A percentile compares a stretch with the other conserved stretches of the same genome.
Evolutionary conservation across 2,329 filamentous ascomycete genomes (phyloP).

Genomic region (Cladorrhinum sp.): DNA sequence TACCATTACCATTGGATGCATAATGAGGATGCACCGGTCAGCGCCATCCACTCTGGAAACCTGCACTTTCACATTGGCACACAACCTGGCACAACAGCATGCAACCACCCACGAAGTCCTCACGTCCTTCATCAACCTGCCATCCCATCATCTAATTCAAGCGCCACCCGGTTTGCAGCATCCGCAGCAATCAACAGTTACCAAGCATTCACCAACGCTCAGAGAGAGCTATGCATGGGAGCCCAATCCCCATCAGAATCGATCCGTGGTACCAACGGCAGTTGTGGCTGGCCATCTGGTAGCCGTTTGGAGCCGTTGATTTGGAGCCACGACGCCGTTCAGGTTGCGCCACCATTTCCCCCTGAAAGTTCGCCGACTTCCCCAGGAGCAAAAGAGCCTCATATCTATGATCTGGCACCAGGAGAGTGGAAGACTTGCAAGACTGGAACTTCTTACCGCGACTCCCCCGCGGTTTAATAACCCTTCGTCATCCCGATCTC

Average conservation of each 20-base stretch:
- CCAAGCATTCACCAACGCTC: background rate
- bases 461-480: background rate
- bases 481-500: background rate
- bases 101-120: background rate
- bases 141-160: background rate
- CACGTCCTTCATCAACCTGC: background rate
- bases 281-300: background rate
- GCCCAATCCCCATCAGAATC: background rate
- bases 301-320: background rate
- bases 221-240: background rate
- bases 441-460: background rate
- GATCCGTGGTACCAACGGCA: background rate
- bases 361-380: background rate
- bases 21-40: background rate
- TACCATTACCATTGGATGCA: background rate
- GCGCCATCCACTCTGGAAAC: background rate
- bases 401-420: background rate
- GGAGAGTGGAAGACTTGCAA: background rate
- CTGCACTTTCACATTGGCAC: background rate
- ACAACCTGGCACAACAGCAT: background rate
- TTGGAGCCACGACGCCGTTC: background rate
- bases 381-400: background rate
- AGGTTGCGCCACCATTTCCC: background rate
- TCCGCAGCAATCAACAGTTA: background rate
- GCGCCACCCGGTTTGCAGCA: background rate